Conservation (phyloP, 495 filamentous ascomycete species). For the Viridothelium virens region DNA sequence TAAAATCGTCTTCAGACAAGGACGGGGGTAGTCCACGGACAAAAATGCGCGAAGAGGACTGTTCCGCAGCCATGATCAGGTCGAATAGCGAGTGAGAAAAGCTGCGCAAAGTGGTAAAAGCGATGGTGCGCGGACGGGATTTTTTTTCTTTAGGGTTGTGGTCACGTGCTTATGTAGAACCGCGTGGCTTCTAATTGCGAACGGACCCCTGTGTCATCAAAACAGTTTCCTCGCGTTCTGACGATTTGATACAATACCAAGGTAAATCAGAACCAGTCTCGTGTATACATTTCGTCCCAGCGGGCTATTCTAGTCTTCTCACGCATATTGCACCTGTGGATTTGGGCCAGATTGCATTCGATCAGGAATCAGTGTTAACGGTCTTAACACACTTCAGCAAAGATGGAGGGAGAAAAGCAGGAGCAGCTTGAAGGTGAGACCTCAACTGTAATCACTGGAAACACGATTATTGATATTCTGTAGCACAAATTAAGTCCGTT, state of each 20-base stretch:
- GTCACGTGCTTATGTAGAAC: background rate
- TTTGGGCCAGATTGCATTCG: no score
- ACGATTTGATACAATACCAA: background rate
- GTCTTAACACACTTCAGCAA: background rate
- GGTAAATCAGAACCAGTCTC: background rate
- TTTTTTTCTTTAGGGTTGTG: background rate
- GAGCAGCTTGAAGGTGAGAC: constrained; percentile 64
- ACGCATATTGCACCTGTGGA: no score
- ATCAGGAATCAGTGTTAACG: background rate
- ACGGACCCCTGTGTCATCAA: constrained; percentile 1
- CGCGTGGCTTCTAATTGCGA: background rate
- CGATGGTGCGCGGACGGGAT: background rate
- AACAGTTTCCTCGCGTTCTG: constrained; percentile 28
- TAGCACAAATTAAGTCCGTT: constrained; percentile 91
- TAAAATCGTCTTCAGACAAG: constrained; percentile 68
- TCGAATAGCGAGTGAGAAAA: no score
- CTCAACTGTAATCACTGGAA: background rate
- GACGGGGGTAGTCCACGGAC: constrained; percentile 75
- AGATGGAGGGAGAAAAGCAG: constrained; percentile 45
- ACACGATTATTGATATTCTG: constrained; percentile 29
- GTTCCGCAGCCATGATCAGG: background rate
- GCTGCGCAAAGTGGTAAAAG: background rate
- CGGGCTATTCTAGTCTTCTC: no score
- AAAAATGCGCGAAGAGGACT: constrained; percentile 79
- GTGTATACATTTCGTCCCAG: no score